Base-by-base conservation (phyloP, 2,329 filamentous ascomycete species). In the Sarocladium kiliense region DNA sequence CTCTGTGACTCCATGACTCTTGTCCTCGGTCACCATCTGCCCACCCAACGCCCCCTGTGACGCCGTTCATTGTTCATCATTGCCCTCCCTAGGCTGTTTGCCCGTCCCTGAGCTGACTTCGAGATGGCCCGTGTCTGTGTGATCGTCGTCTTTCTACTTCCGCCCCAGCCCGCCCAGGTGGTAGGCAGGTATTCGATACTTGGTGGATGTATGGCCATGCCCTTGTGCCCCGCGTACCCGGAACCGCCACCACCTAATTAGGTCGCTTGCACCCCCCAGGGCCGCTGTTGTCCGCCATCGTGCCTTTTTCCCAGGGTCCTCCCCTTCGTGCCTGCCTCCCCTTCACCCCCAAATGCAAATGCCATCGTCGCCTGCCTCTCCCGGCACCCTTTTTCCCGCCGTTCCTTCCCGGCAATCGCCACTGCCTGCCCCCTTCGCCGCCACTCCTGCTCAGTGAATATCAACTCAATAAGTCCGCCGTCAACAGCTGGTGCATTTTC, bases 241-340 rank as follows among this genome's bases (percentile, higher is more conserved):
- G 47, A 36, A 36, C 47, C n/a, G 27, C 47, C 47, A 10, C 47
- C 47, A 21, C 47, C 30, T 36, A 51, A 51, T 51, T 51, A 26
- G 21, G 27, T 16, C 44, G 44, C 23, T 26, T 30, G 5, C 14
- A 18, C 23, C 23, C 25, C 44, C 44, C 5, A 27, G 16, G n/a
- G 23, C 44, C 44, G 9, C 7, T 9, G 30, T 34, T n/a, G n/a
- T n/a, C n/a, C 30, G 7, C 36, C 44, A 51, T 51, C 47, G 47
- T 51, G 47, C n/a, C 47, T 51, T 51, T 39, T 47, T 36, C 47
- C 47, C 14, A 36, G 47, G 47, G 44, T 49, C 44, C 44, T 49
- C 44, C 12, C 27, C 44, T 36, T 36, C 47, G 47, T 10, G n/a
- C 30, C 21, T 51, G 34, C 18, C 47, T 27, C 30, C 26, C 47